Evolutionary conservation across 306 rosid species (phyloP).

Genomic region (Argentina anserina): DNA sequence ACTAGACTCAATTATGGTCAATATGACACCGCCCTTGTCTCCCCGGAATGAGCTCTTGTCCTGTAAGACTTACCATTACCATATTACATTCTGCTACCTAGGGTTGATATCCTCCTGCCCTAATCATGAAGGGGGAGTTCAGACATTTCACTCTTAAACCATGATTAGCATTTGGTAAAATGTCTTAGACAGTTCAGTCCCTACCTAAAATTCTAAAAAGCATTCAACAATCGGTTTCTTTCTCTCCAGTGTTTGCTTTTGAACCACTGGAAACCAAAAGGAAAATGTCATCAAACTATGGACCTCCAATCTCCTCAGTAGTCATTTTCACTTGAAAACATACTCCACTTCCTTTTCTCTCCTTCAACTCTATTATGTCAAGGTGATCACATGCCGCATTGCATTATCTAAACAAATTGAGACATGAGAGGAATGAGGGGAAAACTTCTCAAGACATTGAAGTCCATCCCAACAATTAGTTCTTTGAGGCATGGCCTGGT

Average conservation of each 20-base stretch:
- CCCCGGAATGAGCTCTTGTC: conserved; percentile 31
- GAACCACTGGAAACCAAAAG: conserved; percentile 36
- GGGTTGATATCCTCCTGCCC: not conserved
- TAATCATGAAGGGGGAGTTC: conserved; percentile 21
- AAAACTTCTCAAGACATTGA: conserved; percentile 51
- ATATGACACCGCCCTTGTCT: conserved; percentile 40
- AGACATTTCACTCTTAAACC: conserved; percentile 31
- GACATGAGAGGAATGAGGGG: conserved; percentile 54
- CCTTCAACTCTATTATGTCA: conserved; percentile 23
- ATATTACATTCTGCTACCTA: not conserved
- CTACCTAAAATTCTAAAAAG: conserved; percentile 46
- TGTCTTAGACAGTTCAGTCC: conserved; percentile 36
- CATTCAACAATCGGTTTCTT: conserved; percentile 28
- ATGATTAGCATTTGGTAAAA: conserved; percentile 36
- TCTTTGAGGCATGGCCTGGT: conserved; percentile 55
- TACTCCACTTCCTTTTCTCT: conserved; percentile 24
- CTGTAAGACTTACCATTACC: conserved; percentile 10
- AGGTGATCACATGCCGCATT: conserved; percentile 33
- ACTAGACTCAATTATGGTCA: conserved; percentile 31
- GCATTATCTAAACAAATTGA: conserved; percentile 17
- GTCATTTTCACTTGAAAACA: conserved; percentile 35
- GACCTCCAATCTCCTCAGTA: conserved; percentile 27
- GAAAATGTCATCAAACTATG: conserved; percentile 25
- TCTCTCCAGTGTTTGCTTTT: conserved; percentile 50
- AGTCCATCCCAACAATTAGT: conserved; percentile 49